Evolutionary conservation across 1,139 yeast species (phyloP).

Genomic region (Hansenula sp.): DNA sequence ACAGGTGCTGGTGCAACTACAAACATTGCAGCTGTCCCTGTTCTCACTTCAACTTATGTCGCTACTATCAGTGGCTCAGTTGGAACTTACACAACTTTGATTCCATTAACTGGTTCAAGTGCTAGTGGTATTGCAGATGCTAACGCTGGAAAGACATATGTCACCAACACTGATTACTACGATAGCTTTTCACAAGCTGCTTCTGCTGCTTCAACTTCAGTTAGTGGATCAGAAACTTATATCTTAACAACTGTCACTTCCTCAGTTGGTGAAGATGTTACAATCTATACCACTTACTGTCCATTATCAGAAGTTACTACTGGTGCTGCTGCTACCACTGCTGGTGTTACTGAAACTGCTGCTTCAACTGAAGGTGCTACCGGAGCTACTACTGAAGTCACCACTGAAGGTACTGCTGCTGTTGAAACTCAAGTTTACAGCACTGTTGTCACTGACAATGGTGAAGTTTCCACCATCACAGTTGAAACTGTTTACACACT

Average conservation of each 20-base stretch:
- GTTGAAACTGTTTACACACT: neutral
- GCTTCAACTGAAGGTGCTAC: constrained; percentile 3
- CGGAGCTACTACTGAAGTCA: constrained; percentile 12
- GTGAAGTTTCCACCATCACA: neutral
- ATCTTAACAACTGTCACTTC: constrained; percentile 10
- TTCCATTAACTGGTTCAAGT: constrained; percentile 1
- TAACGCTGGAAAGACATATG: neutral
- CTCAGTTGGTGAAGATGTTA: constrained; percentile 19
- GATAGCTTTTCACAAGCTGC: neutral
- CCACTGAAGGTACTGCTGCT: constrained; percentile 13
- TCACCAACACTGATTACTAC: constrained; percentile 3
- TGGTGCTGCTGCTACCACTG: neutral
- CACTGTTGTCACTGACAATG: constrained; percentile 1
- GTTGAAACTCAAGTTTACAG: constrained; percentile 3
- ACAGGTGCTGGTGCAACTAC: neutral
- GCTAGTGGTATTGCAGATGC: constrained; percentile 6
- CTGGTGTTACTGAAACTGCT: neutral
- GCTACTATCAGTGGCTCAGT: neutral
- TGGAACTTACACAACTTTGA: neutral
- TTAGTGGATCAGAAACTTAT: neutral
- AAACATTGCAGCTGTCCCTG: constrained; percentile 3
- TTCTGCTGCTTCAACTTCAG: neutral
- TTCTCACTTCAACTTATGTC: neutral
- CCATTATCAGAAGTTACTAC: constrained; percentile 18
- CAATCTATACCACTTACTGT: constrained; percentile 28